Evolutionary conservation across 2,329 filamentous ascomycete species (phyloP).

Genomic region (Talaromyces marneffei): DNA sequence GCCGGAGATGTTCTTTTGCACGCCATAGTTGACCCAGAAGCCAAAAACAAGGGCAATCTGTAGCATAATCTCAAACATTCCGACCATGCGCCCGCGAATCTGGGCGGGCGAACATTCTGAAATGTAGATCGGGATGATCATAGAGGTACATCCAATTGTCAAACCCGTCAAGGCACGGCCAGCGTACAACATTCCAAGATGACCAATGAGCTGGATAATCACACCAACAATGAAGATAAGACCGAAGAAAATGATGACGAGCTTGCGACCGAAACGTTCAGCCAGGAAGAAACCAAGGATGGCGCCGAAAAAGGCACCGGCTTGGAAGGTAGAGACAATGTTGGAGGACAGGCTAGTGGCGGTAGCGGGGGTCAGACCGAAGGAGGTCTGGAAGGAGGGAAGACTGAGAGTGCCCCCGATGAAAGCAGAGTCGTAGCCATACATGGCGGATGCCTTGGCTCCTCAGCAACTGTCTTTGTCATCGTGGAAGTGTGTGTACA

Average conservation of each 20-base stretch:
- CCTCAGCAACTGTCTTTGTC: neutral
- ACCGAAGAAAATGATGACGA: conserved; percentile 52
- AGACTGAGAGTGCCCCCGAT: conserved; percentile 10
- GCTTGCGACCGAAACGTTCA: conserved; percentile 51
- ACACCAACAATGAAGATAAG: conserved; percentile 56
- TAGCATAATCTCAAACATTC: conserved; percentile 55
- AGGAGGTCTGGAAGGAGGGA: conserved; percentile 3
- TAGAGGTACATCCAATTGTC: conserved; percentile 41
- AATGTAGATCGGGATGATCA: conserved; percentile 54
- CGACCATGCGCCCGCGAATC: conserved; percentile 53
- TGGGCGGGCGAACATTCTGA: conserved; percentile 52
- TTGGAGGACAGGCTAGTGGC: conserved; percentile 1
- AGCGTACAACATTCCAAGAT: conserved; percentile 2
- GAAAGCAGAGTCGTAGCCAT: conserved; percentile 11
- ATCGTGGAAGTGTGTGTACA: neutral
- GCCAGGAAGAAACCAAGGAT: conserved; percentile 18
- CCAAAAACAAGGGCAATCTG: conserved; percentile 37
- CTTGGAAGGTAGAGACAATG: conserved; percentile 10
- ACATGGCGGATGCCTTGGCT: conserved; percentile 7
- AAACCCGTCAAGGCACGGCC: conserved; percentile 7
- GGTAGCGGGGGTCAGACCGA: neutral
- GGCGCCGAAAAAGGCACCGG: conserved; percentile 11
- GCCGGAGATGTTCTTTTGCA: conserved; percentile 26
- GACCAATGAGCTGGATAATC: conserved; percentile 48
- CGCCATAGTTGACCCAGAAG: conserved; percentile 50